phyloP scores from a whole-genome alignment of 805 yeast species.

The Pichia manshurica region DNA sequence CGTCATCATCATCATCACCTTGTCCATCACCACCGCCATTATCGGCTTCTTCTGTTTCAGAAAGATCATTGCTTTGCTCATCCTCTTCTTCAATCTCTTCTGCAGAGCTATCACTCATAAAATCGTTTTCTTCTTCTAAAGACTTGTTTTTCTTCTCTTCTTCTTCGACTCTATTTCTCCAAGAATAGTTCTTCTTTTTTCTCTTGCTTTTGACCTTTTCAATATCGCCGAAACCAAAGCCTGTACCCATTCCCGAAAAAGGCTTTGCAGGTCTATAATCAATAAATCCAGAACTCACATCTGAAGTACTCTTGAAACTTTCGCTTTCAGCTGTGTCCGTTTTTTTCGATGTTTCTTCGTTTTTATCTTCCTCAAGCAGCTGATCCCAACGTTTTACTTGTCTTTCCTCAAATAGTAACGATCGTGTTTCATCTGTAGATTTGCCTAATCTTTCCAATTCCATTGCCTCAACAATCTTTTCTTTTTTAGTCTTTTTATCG shows the following conservation, averaged over 20 bases:
- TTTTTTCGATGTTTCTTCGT: constrained; percentile 3
- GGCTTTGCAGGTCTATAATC: constrained; percentile 63
- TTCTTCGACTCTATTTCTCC: constrained; percentile 59
- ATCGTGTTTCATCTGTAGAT: constrained; percentile 54
- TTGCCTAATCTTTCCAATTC: constrained; percentile 68
- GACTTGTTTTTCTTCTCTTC: constrained; percentile 38
- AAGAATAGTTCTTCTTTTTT: constrained; percentile 55
- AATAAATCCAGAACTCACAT: constrained; percentile 42
- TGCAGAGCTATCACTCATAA: constrained; percentile 31
- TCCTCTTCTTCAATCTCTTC: constrained; percentile 24
- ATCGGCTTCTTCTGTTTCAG: constrained; percentile 13
- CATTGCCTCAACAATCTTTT: constrained; percentile 69
- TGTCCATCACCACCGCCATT: constrained; percentile 7
- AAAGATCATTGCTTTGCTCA: constrained; percentile 17
- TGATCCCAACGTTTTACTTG: constrained; percentile 58
- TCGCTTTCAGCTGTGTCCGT: constrained; percentile 4
- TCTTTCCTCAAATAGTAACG: constrained; percentile 64
- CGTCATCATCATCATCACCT: constrained; percentile 19
- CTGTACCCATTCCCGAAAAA: constrained; percentile 48
- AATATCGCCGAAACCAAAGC: constrained; percentile 61
- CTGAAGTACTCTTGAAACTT: constrained; percentile 30
- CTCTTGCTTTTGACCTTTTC: constrained; percentile 37
- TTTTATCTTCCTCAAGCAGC: constrained; percentile 20
- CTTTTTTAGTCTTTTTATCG: constrained; percentile 50
- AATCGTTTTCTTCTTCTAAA: constrained; percentile 58